A percentile compares a stretch with the other conserved stretches of the same genome.
phyloP scores from a whole-genome alignment of 257 asterid genomes.

The Fraxinus pennsylvanica region DNA sequence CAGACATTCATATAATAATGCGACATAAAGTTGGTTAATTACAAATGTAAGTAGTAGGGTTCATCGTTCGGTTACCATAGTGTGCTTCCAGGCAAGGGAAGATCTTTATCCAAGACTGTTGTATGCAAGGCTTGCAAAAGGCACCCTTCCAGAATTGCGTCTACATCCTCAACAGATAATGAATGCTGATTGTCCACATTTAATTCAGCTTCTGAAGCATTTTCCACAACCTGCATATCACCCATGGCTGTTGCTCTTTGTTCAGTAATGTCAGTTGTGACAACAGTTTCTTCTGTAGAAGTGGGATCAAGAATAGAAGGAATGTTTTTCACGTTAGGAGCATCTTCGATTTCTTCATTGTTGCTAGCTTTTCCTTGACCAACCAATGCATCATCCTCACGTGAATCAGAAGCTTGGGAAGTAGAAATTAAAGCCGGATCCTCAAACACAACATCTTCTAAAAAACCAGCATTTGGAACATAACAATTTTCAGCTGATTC shows the following conservation, averaged over 20 bases:
- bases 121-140: constrained; percentile 87
- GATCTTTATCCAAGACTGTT: constrained; percentile 79
- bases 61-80: constrained; percentile 57
- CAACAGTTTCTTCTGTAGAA: constrained; percentile 28
- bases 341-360: constrained; percentile 40
- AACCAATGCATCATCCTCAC: constrained; percentile 53
- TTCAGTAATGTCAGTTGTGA: constrained; percentile 46
- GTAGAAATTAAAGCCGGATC: constrained; percentile 67
- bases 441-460: constrained; percentile 73
- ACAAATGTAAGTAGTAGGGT: constrained; percentile 5
- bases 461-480: constrained; percentile 92
- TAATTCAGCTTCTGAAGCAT: constrained; percentile 42
- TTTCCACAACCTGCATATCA: constrained; percentile 56
- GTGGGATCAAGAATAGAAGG: constrained; percentile 35
- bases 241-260: constrained; percentile 48
- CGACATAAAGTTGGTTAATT: background rate
- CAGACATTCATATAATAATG: constrained; percentile 23
- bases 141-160: constrained; percentile 75
- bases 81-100: constrained; percentile 88
- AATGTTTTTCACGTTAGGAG: constrained; percentile 36
- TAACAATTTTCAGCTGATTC: constrained; percentile 68
- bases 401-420: constrained; percentile 49
- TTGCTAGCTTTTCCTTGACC: constrained; percentile 37
- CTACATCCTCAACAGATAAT: constrained; percentile 71
- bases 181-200: constrained; percentile 49